Evolutionary conservation across 129 eudicot species (phyloP).

Genomic region (Heracleum sosnowskyi): DNA sequence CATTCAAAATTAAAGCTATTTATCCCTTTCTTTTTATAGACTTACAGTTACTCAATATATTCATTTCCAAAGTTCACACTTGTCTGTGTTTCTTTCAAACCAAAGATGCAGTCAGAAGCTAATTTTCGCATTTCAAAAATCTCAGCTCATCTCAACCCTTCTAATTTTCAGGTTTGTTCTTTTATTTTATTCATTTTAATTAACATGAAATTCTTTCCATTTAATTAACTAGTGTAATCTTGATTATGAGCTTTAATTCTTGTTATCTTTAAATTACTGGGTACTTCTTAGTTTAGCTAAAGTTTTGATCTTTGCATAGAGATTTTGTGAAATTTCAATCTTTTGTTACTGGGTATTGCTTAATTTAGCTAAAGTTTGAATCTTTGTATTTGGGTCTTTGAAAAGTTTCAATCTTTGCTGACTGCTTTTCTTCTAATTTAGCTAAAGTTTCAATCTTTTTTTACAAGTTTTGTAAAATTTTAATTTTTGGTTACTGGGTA

Average conservation of each 20-base stretch:
- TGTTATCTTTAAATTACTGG: not conserved
- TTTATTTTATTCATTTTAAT: not conserved
- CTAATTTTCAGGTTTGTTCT: constrained; percentile 45
- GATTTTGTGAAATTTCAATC: not conserved
- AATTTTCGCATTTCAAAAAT: constrained; percentile 69
- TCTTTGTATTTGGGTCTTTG: not conserved
- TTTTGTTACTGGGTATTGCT: not conserved
- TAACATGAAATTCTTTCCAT: not conserved
- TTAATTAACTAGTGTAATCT: not conserved
- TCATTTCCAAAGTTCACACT: too few species aligned
- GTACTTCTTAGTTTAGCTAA: constrained; percentile 12
- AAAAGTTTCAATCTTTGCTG: not conserved
- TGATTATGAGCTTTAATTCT: not conserved
- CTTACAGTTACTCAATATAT: not conserved
- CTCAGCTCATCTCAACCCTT: constrained; percentile 81
- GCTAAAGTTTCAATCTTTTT: not conserved
- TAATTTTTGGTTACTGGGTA: not conserved
- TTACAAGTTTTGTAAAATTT: not conserved
- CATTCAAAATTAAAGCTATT: not conserved
- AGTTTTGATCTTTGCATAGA: not conserved
- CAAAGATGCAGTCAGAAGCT: constrained; percentile 36
- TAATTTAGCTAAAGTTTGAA: not conserved
- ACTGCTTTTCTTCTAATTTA: not conserved
- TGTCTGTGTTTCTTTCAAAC: not conserved
- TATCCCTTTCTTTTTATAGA: not conserved